Base-by-base conservation (phyloP, 1,284 basidiomycete genomes). In the Psilocybe mexicana region DNA sequence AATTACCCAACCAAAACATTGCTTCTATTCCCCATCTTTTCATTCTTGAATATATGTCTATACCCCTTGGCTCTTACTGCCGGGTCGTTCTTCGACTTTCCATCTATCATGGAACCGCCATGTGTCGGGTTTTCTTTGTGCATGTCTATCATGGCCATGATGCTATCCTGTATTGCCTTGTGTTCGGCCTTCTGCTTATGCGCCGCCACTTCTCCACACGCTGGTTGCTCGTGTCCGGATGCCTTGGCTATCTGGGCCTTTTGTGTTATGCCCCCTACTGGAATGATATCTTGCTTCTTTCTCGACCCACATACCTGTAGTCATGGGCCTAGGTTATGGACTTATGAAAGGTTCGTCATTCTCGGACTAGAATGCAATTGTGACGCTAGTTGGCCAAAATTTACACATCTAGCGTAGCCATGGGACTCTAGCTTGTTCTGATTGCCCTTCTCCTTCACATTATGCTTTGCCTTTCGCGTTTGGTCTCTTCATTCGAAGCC, bases 331-430 rank as follows among this genome's bases (percentile, higher is more conserved):
- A 57, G 88, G 87, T 33, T 90, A 87, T 69, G 61, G 75, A 40
- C 69, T 86, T 57, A 88, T 90, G 88, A 82, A 78, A 72, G 78
- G 87, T 88, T 65, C 70, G 83, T 71, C 52, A 51, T 63, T 57
- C 55, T 52, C 68, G 67, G 57, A 59, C 53, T 57, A 52, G 52
- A 40, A 35, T 47, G 28, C 33, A 54, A 38, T 42, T 52, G 35
- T 35, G 44, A 40, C 25, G 12, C 43, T 48, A 55, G 49, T 30
- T 54, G 45, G 57, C 43, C 52, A 47, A 51, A 25, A 18, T 51
- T 35, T 26, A 28, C 23, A n/a, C 51, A 14, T 51, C 52, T 54
- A 50, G 53, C 23, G 57, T 40, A 59, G 48, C 57, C 43, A 45
- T 45, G 46, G 38, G 42, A n/a, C 52, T 26, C 48, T 52, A 35